Percentiles rank a stretch among this genome's conserved stretches.
Conservation (phyloP, 768 basidiomycete genomes). For the Russula abietina region DNA sequence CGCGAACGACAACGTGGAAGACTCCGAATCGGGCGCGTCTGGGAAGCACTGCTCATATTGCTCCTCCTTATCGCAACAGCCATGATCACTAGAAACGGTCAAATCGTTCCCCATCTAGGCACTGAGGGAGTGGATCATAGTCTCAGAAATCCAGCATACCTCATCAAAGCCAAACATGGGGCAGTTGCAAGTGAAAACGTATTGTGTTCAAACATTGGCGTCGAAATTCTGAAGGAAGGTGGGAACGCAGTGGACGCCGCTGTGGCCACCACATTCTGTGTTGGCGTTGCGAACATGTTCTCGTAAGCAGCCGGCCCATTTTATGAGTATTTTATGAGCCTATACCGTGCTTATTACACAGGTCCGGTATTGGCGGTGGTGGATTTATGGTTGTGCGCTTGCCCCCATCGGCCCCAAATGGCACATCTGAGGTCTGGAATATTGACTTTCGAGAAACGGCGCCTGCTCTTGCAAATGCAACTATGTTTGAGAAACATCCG, state of each 20-base stretch:
- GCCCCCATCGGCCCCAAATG: constrained; percentile 43
- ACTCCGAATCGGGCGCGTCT: too few species aligned
- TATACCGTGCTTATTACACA: constrained; percentile 16
- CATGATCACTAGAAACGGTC: not conserved
- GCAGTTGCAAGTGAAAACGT: constrained; percentile 89
- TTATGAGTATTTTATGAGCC: not conserved
- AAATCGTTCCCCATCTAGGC: not conserved
- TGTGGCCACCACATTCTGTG: constrained; percentile 72
- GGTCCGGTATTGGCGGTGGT: constrained; percentile 82
- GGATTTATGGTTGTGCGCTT: constrained; percentile 82
- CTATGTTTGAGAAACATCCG: constrained; percentile 67
- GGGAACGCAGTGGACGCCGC: constrained; percentile 91
- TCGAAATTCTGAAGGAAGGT: constrained; percentile 67
- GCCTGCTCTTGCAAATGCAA: constrained; percentile 60
- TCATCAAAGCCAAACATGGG: constrained; percentile 60
- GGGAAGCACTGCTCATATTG: not conserved
- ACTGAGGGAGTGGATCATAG: not conserved
- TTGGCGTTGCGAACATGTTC: constrained; percentile 85
- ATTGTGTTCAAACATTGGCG: constrained; percentile 80
- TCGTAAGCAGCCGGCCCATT: constrained; percentile 48
- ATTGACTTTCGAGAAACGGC: constrained; percentile 90
- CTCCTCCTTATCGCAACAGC: not conserved
- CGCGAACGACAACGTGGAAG: not conserved
- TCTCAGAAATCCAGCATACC: constrained; percentile 48
- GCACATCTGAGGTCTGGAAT: constrained; percentile 54